A percentile compares a stretch with the other conserved stretches of the same genome.
These are phyloP conservation scores for Anisogramma anomala DNA, from an alignment of 2,329 filamentous ascomycete species.

Conservation along the genomic window DNA sequence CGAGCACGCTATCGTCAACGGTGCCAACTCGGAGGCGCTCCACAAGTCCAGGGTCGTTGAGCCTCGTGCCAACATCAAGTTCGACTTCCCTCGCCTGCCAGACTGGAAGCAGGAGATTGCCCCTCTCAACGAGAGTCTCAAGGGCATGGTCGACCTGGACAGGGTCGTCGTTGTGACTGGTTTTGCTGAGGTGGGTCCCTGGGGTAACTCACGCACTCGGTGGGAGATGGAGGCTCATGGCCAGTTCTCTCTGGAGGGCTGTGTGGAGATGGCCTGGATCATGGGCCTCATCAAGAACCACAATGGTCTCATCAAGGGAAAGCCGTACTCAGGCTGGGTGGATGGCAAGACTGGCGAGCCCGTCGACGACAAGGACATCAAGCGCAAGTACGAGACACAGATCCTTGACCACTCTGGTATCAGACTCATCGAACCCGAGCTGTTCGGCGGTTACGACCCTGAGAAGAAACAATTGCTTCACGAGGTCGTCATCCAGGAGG, in stretches of 20 bases:
- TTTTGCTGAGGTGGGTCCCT: slow-evolving; percentile 90
- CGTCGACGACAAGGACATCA: slow-evolving; percentile 96
- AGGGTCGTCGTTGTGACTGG: slow-evolving; percentile 97
- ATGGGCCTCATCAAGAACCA: slow-evolving; percentile 99
- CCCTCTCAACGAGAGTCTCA: slow-evolving; percentile 76
- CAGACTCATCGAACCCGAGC: slow-evolving; percentile 90
- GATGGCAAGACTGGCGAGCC: slow-evolving; percentile 89
- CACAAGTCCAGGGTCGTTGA: slow-evolving; percentile 93
- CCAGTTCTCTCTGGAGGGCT: slow-evolving; percentile 93
- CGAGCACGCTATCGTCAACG: slow-evolving; percentile 95
- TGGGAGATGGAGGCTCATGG: slow-evolving; percentile 99
- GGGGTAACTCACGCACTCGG: slow-evolving; percentile 94
- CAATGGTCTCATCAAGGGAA: slow-evolving; percentile 90
- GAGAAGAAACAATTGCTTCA: slow-evolving; percentile 98
- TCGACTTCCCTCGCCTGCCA: slow-evolving; percentile 81
- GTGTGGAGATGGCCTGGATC: slow-evolving; percentile 99
- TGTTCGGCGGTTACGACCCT: slow-evolving; percentile 94
- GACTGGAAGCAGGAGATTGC: slow-evolving; percentile 87
- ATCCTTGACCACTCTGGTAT: slow-evolving; percentile 97
- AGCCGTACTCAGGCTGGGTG: slow-evolving; percentile 94
- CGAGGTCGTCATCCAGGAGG: slow-evolving; percentile 94
- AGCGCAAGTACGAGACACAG: slow-evolving; percentile 92
- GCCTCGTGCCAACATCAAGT: slow-evolving; percentile 95
- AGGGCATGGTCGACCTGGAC: slow-evolving; percentile 97
- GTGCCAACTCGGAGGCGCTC: slow-evolving; percentile 78